These are phyloP conservation scores for Acanthamoeba castellanii DNA, from an alignment of 208 protist genomes.

Conservation along the genomic window DNA sequence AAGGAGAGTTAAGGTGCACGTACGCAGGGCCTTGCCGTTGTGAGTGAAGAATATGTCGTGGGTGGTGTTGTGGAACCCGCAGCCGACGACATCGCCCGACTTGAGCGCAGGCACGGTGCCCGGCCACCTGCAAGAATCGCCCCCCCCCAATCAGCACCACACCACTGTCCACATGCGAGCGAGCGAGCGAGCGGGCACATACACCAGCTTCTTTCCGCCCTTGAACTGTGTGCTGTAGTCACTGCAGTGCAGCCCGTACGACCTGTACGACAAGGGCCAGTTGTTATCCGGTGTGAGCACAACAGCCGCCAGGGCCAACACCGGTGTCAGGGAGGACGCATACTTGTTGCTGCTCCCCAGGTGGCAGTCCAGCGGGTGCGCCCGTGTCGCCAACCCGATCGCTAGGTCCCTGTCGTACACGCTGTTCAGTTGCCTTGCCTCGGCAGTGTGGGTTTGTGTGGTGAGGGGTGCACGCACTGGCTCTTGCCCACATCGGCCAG, in stretches of 20 bases:
- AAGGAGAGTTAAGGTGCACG: neutral
- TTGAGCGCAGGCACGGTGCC: neutral
- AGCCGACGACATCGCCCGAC: slow-evolving; percentile 48
- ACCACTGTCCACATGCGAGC: neutral
- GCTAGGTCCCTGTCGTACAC: neutral
- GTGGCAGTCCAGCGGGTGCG: neutral
- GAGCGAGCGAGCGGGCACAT: neutral
- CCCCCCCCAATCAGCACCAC: neutral
- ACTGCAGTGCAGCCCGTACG: neutral
- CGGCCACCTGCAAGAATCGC: neutral
- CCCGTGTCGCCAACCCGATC: neutral
- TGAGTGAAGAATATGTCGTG: slow-evolving; percentile 63
- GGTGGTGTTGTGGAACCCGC: slow-evolving; percentile 21
- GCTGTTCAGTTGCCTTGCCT: no score
- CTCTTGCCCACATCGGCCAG: neutral
- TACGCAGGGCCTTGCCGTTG: slow-evolving; percentile 41
- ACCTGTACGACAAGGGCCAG: neutral
- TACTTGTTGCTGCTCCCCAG: neutral
- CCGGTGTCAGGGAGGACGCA: no score
- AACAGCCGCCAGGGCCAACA: no score
- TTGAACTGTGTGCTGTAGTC: slow-evolving; percentile 7
- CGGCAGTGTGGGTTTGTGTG: neutral
- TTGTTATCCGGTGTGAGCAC: no score
- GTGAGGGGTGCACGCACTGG: neutral
- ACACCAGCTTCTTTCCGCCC: neutral